Evolutionary conservation across 2,329 filamentous ascomycete genomes (phyloP).

Genomic region (Bipolaris oryzae): DNA sequence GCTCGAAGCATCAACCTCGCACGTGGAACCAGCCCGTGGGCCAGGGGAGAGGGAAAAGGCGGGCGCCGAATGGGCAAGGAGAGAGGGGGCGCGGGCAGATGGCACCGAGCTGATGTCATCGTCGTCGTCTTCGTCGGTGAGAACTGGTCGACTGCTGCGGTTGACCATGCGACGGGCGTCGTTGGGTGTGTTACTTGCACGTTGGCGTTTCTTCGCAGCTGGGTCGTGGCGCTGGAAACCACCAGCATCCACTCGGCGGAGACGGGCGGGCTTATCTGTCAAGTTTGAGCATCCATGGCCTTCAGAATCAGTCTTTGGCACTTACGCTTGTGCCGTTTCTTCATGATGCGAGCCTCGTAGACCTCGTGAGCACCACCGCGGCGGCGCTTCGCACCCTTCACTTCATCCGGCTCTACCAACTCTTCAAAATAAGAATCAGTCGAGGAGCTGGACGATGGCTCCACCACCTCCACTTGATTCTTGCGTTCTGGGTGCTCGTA

Average conservation of each 20-base stretch:
- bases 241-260: conserved; percentile 35
- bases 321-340: conserved; percentile 36
- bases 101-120: conserved; percentile 4
- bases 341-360: conserved; percentile 38
- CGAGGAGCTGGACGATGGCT: conserved; percentile 27
- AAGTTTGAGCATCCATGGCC: conserved; percentile 7
- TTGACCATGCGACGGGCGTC: not conserved
- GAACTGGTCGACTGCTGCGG: conserved; percentile 6
- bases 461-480: conserved; percentile 13
- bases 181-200: conserved; percentile 16
- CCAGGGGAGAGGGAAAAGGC: conserved; percentile 21
- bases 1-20: conserved; percentile 14
- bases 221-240: conserved; percentile 37
- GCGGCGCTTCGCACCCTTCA: conserved; percentile 26
- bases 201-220: conserved; percentile 12
- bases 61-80: conserved; percentile 10
- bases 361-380: conserved; percentile 30
- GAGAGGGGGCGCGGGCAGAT: not conserved
- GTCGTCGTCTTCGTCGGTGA: conserved; percentile 22
- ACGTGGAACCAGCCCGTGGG: conserved; percentile 3
- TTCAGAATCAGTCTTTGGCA: not conserved
- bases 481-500: conserved; percentile 33
- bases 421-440: conserved; percentile 41
- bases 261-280: conserved; percentile 25
- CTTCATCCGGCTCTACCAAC: conserved; percentile 33